These are phyloP conservation scores for Neopestalotiopsis sp. DNA, from an alignment of 2,329 filamentous ascomycete species.

Conservation along the genomic window DNA sequence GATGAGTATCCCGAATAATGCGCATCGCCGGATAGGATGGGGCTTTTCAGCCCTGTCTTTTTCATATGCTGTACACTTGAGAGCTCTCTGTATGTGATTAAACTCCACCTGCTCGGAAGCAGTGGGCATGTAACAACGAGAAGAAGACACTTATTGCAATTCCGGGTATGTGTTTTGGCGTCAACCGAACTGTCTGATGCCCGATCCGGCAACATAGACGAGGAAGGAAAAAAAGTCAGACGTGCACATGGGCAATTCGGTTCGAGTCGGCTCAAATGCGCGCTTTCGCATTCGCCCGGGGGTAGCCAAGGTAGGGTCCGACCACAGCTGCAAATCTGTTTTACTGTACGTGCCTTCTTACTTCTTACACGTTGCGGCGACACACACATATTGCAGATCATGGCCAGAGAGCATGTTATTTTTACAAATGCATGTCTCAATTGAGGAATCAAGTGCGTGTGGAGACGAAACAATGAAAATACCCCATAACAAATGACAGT, in stretches of 20 bases:
- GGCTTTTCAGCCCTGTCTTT: neutral
- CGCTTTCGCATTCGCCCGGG: too few relatives aligned
- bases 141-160: too few relatives aligned
- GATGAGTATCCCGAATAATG: neutral
- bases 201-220: neutral
- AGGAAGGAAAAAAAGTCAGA: neutral
- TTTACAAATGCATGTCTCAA: neutral
- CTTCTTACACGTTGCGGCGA: neutral
- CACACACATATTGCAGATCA: neutral
- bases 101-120: too few relatives aligned
- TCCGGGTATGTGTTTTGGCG: neutral
- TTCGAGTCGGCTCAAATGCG: neutral
- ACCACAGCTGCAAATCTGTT: neutral
- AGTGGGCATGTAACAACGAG: too few relatives aligned
- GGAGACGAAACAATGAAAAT: neutral
- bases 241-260: neutral
- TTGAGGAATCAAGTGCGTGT: neutral
- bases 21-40: neutral
- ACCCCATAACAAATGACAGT: neutral
- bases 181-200: neutral
- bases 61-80: neutral
- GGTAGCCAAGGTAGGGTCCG: too few relatives aligned
- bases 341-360: neutral
- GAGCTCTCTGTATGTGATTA: too few relatives aligned
- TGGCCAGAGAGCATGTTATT: neutral